These are phyloP conservation scores for Candida michaelii DNA, from an alignment of 805 yeast species.

Conservation along the genomic window DNA sequence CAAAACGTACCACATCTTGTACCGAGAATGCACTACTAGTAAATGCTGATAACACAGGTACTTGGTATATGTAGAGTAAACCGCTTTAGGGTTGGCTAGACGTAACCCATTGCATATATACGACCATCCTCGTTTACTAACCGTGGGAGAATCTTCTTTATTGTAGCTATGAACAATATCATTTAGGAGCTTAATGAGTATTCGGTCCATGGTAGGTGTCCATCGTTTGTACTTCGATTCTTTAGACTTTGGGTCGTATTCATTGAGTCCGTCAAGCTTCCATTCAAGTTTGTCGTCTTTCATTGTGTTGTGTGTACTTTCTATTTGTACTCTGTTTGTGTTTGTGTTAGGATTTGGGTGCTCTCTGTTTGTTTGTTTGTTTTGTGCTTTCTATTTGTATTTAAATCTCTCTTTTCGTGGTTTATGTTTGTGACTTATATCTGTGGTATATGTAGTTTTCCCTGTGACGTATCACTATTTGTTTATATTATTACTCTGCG, in stretches of 20 bases:
- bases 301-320: too few species aligned
- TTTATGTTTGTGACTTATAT: too few species aligned
- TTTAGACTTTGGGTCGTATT: conserved; percentile 32
- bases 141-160: conserved; percentile 28
- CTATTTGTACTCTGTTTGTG: too few species aligned
- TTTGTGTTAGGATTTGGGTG: too few species aligned
- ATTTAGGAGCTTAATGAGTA: conserved; percentile 28
- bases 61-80: conserved; percentile 40
- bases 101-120: conserved; percentile 36
- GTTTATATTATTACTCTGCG: too few species aligned
- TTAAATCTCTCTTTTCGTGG: too few species aligned
- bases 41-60: conserved; percentile 41
- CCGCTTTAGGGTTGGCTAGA: conserved; percentile 39
- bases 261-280: conserved; percentile 19
- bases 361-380: too few species aligned
- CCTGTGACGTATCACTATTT: too few species aligned
- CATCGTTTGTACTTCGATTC: conserved; percentile 39
- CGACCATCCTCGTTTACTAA: conserved; percentile 40
- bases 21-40: conserved; percentile 34
- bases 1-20: conserved; percentile 34
- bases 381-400: too few species aligned
- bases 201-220: conserved; percentile 40
- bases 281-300: conserved; percentile 3
- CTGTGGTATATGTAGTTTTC: too few species aligned
- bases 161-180: conserved; percentile 38